Base-by-base conservation (phyloP, 371 early-diverging fungal species). In the Parasitella parasitica region DNA sequence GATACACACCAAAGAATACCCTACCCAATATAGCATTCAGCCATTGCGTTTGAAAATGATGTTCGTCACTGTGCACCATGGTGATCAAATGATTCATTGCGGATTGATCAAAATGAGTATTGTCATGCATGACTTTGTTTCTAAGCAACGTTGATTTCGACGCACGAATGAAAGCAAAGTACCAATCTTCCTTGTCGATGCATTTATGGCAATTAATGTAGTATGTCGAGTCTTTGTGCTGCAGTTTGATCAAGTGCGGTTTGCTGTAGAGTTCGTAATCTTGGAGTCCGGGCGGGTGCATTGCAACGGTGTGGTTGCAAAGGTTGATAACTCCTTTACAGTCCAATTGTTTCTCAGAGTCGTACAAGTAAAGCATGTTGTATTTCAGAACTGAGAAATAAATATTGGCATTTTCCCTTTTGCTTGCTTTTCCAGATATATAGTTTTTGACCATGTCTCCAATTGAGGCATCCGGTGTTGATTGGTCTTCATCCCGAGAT, bases 121-220 rank as follows among this genome's bases (percentile, higher is more conserved):
- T 73, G 62, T 82, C 77, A 48, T 65, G 69, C 24, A 37, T 39
- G 3, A 54, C 18, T 9, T 59, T 46, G n/a, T 36, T 26, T 39
- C 34, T 12, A 5, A 63, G 28, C 8, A 53, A 26, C 12, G 46
- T 27, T 12, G 73, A 62, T 18, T 67, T 68, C 9, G 79, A 69
- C 4, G 83, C 85, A 39, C 81, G 80, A 20, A 80, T 70, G 11
- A 90, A 70, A 20, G 81, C 77, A 52, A 85, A 71, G 56, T 88
- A 93, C 97, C 97, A 96, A 67, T 93, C 94, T 67, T 96, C 97
- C 74, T 96, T 96, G 46, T 94, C 92, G 7, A 82, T 83, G 15
- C 88, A 83, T 5, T 73, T 66, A 48, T 75, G 75, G 49, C 83
- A 82, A 63, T 82, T 86, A 49, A 88, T 71, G 66, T 78, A 88